Percentiles rank a stretch among this genome's conserved stretches.
These are phyloP conservation scores for Alternaria rosae DNA, from an alignment of 2,329 filamentous ascomycete genomes.

Conservation along the genomic window DNA sequence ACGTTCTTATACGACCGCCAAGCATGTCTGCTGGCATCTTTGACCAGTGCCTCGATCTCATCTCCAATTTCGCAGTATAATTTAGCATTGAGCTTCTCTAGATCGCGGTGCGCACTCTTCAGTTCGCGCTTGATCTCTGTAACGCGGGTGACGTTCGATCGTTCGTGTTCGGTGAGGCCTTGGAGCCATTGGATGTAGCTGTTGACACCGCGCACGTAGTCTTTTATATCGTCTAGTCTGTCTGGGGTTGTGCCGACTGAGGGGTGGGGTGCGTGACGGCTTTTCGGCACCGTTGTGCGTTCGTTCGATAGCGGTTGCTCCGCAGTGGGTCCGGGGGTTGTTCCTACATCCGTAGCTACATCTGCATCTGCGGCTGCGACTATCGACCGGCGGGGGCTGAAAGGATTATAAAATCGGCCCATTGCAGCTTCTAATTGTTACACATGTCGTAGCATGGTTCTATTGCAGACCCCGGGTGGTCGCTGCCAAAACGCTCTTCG, in stretches of 20 bases:
- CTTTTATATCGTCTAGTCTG: constrained; percentile 4
- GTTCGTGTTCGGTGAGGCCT: constrained; percentile 19
- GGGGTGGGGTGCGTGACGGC: background rate
- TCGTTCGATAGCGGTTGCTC: background rate
- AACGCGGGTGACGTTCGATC: constrained; percentile 21
- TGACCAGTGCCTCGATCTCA: constrained; percentile 16
- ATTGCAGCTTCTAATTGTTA: background rate
- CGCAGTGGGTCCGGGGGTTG: background rate
- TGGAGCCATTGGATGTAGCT: constrained; percentile 24
- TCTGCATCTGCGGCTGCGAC: background rate
- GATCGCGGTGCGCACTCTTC: constrained; percentile 24
- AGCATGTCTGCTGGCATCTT: constrained; percentile 22
- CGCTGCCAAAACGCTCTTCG: background rate
- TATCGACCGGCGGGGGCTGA: background rate
- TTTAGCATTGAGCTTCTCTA: constrained; percentile 32
- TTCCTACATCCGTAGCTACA: background rate
- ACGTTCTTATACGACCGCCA: constrained; percentile 32
- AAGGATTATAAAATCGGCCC: background rate
- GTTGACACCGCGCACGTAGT: background rate
- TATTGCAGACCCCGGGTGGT: background rate
- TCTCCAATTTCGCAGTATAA: constrained; percentile 12
- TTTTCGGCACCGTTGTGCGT: background rate
- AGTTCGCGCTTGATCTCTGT: constrained; percentile 31
- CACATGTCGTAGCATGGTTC: background rate
- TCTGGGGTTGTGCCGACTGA: background rate